Conservation (phyloP, 2,329 filamentous ascomycete species). For the Aureobasidium sp. region DNA sequence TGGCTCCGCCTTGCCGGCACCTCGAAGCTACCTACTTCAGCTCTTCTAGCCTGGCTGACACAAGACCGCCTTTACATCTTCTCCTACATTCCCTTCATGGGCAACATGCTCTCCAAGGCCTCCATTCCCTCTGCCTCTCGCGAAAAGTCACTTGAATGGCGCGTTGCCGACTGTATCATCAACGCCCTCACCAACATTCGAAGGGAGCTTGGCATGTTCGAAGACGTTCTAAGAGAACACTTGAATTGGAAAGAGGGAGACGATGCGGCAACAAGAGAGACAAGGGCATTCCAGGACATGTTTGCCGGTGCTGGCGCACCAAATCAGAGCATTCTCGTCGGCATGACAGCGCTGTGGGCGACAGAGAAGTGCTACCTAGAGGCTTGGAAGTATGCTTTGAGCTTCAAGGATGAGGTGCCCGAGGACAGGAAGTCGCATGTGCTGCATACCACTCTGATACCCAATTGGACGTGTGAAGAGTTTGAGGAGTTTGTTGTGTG, state of each 20-base stretch:
- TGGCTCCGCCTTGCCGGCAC: slow-evolving; percentile 60
- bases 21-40: slow-evolving; percentile 51
- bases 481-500: slow-evolving; percentile 44
- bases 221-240: slow-evolving; percentile 38
- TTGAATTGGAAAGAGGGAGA: slow-evolving; percentile 16
- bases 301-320: slow-evolving; percentile 51
- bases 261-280: slow-evolving; percentile 21
- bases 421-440: slow-evolving; percentile 34
- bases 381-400: slow-evolving; percentile 40
- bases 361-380: slow-evolving; percentile 56
- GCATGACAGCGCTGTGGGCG: slow-evolving; percentile 64
- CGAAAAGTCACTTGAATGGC: slow-evolving; percentile 46
- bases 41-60: slow-evolving; percentile 60
- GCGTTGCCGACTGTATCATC: slow-evolving; percentile 55
- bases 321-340: slow-evolving; percentile 53
- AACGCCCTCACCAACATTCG: slow-evolving; percentile 60
- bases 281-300: slow-evolving; percentile 47
- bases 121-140: slow-evolving; percentile 43
- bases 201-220: slow-evolving; percentile 60
- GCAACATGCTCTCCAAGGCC: slow-evolving; percentile 55
- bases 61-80: slow-evolving; percentile 68
- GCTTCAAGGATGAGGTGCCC: slow-evolving; percentile 25
- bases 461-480: slow-evolving; percentile 44
- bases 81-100: slow-evolving; percentile 61
- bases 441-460: slow-evolving; percentile 42